phyloP scores from a whole-genome alignment of 306 rosid species.

The Cicer judaicum region DNA sequence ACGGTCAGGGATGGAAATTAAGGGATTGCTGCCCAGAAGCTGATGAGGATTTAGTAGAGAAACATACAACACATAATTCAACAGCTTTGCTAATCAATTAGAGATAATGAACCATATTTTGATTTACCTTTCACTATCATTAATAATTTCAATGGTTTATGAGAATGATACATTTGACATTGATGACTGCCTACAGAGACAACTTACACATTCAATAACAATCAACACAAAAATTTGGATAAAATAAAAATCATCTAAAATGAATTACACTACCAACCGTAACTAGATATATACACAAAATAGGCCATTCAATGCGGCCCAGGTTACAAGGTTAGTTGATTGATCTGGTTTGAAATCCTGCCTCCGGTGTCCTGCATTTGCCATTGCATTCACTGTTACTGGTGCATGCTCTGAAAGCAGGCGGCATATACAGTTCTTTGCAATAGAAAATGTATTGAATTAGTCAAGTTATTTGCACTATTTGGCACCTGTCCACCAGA shows the following conservation, averaged over 20 bases:
- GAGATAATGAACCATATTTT: conserved; percentile 1
- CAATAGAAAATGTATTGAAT: conserved; percentile 36
- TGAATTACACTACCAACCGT: conserved; percentile 50
- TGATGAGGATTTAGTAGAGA: neutral
- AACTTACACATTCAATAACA: conserved; percentile 35
- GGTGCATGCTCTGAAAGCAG: conserved; percentile 45
- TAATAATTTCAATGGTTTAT: conserved; percentile 36
- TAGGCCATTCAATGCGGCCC: conserved; percentile 60
- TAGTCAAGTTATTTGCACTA: conserved; percentile 55
- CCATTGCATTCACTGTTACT: conserved; percentile 42
- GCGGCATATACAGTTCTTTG: conserved; percentile 44
- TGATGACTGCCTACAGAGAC: conserved; percentile 42
- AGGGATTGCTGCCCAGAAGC: neutral
- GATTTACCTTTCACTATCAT: conserved; percentile 28
- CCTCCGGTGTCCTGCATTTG: conserved; percentile 42
- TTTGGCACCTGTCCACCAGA: conserved; percentile 53
- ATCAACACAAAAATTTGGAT: conserved; percentile 35
- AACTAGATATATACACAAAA: conserved; percentile 61
- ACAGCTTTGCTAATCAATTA: conserved; percentile 13
- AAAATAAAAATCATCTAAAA: conserved; percentile 27
- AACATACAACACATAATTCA: neutral
- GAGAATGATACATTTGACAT: conserved; percentile 42
- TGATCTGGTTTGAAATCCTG: conserved; percentile 45
- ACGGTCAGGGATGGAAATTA: neutral
- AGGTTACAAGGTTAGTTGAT: conserved; percentile 50